Evolutionary conservation across 176 grass and related monocot species (phyloP).

Genomic region (Oryza australiensis): DNA sequence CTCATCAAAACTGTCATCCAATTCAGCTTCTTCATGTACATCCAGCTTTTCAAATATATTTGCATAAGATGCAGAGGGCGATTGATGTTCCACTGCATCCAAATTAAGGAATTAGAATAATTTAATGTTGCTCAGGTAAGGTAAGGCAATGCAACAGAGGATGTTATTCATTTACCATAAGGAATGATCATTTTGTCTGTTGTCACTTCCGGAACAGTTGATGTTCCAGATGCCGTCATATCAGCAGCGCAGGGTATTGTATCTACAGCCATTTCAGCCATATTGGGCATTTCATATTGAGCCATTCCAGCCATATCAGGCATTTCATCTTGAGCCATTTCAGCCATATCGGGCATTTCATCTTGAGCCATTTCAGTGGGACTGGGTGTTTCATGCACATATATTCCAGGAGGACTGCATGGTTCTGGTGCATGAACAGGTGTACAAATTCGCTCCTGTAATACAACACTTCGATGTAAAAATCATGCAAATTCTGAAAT

Average conservation of each 20-base stretch:
- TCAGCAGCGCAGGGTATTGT: constrained; percentile 19
- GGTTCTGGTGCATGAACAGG: constrained; percentile 38
- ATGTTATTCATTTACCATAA: constrained; percentile 38
- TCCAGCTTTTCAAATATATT: constrained; percentile 73
- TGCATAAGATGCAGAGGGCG: constrained; percentile 39
- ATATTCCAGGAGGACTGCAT: constrained; percentile 24
- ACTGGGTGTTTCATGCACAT: constrained; percentile 5
- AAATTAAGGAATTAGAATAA: constrained; percentile 38
- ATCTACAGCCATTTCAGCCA: constrained; percentile 23
- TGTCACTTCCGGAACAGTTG: constrained; percentile 32
- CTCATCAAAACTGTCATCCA: constrained; percentile 66
- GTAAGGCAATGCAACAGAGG: constrained; percentile 21
- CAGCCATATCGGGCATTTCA: not conserved
- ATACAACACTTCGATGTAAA: constrained; percentile 32
- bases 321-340: too few relatives aligned
- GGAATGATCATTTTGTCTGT: constrained; percentile 26
- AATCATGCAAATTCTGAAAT: constrained; percentile 19
- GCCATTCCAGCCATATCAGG: not conserved
- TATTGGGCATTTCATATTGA: constrained; percentile 29
- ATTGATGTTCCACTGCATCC: constrained; percentile 42
- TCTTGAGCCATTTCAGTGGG: constrained; percentile 30
- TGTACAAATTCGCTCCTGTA: constrained; percentile 44
- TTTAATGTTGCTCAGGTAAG: constrained; percentile 16
- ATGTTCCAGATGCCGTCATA: constrained; percentile 18
- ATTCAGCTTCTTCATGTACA: constrained; percentile 31